phyloP scores from a whole-genome alignment of 208 protist genomes.

The Borovskyia barvae region DNA sequence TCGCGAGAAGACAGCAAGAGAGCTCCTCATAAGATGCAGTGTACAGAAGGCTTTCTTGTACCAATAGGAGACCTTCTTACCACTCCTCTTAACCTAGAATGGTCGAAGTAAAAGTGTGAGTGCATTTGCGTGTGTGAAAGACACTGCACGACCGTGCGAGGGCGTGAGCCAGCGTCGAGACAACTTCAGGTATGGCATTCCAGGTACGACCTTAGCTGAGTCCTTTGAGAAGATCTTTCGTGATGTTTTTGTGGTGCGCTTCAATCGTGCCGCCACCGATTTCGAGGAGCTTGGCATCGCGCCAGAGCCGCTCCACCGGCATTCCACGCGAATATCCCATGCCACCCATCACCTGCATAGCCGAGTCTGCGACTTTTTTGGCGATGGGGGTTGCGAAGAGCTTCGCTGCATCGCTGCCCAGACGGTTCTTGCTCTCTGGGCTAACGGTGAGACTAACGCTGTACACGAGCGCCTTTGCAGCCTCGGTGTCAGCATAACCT shows the following conservation, averaged over 20 bases:
- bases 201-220: conserved; percentile 6
- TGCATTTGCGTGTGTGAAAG: too few species aligned
- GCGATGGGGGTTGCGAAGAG: conserved; percentile 92
- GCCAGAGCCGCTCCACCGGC: conserved; percentile 93
- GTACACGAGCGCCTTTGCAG: conserved; percentile 91
- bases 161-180: too few species aligned
- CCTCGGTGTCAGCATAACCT: conserved; percentile 89
- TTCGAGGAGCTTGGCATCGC: conserved; percentile 97
- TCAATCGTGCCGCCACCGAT: conserved; percentile 83
- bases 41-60: neutral
- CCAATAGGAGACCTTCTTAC: too few species aligned
- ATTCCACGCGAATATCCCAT: conserved; percentile 96
- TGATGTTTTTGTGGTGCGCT: conserved; percentile 85
- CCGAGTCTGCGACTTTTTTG: conserved; percentile 92
- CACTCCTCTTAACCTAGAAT: too few species aligned
- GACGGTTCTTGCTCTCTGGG: conserved; percentile 52
- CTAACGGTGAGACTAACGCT: conserved; percentile 71
- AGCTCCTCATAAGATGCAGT: too few species aligned
- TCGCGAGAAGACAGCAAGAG: neutral
- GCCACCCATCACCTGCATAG: conserved; percentile 94
- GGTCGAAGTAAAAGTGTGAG: too few species aligned
- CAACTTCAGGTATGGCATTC: too few species aligned
- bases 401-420: conserved; percentile 93
- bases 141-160: too few species aligned
- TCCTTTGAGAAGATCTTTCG: conserved; percentile 58